Conservation (phyloP, 2,329 filamentous ascomycete genomes). For the Talaromyces sp. region DNA sequence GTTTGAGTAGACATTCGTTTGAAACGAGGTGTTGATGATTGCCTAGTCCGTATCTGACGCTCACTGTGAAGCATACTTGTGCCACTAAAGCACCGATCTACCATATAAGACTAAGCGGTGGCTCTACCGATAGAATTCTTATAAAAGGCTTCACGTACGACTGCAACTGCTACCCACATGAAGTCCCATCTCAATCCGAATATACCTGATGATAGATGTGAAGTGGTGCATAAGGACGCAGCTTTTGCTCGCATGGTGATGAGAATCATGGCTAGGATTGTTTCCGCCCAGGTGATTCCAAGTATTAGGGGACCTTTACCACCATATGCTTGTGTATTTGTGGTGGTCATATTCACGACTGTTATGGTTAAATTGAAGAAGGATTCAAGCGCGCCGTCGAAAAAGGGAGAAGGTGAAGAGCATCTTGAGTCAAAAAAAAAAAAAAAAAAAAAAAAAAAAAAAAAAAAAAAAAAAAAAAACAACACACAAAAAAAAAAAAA, state of each 20-base stretch:
- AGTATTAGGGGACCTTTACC: conserved; percentile 19
- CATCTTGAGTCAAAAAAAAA: too few relatives aligned
- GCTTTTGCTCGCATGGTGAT: conserved; percentile 20
- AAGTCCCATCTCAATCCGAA: conserved; percentile 25
- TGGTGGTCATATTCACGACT: too few relatives aligned
- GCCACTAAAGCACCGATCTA: conserved; percentile 15
- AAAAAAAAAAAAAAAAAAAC: too few relatives aligned
- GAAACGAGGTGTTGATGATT: conserved; percentile 15
- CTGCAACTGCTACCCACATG: conserved; percentile 20
- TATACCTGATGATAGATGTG: conserved; percentile 11
- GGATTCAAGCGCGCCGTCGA: too few relatives aligned
- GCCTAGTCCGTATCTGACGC: conserved; percentile 18
- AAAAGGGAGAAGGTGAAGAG: too few relatives aligned
- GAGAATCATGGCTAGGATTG: conserved; percentile 16
- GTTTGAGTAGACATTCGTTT: conserved; percentile 9
- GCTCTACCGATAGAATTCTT: neutral
- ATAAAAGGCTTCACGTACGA: conserved; percentile 8
- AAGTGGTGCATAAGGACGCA: conserved; percentile 15
- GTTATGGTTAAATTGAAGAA: too few relatives aligned
- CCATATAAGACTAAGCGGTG: neutral
- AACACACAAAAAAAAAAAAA: too few relatives aligned
- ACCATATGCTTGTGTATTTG: too few relatives aligned
- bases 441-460: too few relatives aligned
- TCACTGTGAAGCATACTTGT: conserved; percentile 19
- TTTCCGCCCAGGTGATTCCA: conserved; percentile 23